A percentile compares a stretch with the other conserved stretches of the same genome.
Conservation (phyloP, 345 rosid genomes). For the Acer yangbiense region DNA sequence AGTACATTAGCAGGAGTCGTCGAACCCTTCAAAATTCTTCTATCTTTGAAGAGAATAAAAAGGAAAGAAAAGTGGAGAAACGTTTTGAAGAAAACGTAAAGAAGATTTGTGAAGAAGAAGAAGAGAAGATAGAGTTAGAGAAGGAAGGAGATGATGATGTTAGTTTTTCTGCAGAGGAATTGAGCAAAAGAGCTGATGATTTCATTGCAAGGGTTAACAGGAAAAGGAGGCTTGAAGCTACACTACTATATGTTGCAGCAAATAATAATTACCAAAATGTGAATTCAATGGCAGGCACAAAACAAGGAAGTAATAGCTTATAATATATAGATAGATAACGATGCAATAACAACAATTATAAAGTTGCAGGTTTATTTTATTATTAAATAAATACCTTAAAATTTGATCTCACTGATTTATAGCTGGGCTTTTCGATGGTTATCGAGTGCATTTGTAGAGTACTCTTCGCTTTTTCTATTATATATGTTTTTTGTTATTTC, state of each 20-base stretch:
- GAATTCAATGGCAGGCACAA: no score
- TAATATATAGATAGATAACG: not conserved
- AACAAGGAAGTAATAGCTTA: not conserved
- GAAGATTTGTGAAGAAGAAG: constrained; percentile 14
- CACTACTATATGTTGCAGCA: constrained; percentile 3
- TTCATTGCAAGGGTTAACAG: constrained; percentile 66
- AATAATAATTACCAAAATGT: no score
- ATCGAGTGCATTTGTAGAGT: not conserved
- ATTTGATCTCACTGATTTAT: no score
- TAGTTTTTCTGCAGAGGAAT: constrained; percentile 34
- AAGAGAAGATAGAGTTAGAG: not conserved
- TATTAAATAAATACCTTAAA: no score
- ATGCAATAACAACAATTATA: not conserved
- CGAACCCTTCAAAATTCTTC: constrained; percentile 9
- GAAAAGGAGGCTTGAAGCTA: constrained; percentile 56
- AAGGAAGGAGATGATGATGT: constrained; percentile 6
- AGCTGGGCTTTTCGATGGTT: not conserved
- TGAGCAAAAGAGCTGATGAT: constrained; percentile 70
- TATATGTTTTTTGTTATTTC: no score
- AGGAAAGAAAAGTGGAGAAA: constrained; percentile 12
- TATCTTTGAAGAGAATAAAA: constrained; percentile 4
- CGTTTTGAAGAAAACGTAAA: constrained; percentile 20
- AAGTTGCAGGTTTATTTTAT: no score
- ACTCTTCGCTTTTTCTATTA: not conserved
- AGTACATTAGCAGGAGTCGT: constrained; percentile 34